Percentiles rank a stretch among this genome's conserved stretches.
phyloP scores from a whole-genome alignment of 2,329 filamentous ascomycete genomes.

The Pseudogymnoascus pannorum region DNA sequence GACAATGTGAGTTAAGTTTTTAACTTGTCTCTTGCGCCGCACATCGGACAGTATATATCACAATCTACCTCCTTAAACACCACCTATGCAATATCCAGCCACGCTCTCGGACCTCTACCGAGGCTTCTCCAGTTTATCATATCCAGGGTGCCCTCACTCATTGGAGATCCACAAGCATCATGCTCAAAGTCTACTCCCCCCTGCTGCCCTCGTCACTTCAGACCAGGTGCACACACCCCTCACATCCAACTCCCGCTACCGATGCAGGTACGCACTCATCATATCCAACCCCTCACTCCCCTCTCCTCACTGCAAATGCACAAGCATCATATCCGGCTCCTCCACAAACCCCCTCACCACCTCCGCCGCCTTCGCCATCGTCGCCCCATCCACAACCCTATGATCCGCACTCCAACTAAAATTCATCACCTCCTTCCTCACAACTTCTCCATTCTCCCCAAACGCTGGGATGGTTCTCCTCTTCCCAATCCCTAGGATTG shows the following conservation, averaged over 20 bases:
- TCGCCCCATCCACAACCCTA: constrained; percentile 87
- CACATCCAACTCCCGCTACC: background rate
- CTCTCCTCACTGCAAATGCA: constrained; percentile 64
- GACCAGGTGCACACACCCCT: background rate
- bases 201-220: background rate
- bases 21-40: background rate
- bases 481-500: constrained; percentile 82
- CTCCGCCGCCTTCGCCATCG: constrained; percentile 84
- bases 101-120: background rate
- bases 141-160: background rate
- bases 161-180: background rate
- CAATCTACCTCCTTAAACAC: background rate
- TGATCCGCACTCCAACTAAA: constrained; percentile 98
- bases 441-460: constrained; percentile 44
- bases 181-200: background rate
- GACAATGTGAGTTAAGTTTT: background rate
- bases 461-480: constrained; percentile 79
- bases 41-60: background rate
- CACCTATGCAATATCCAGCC: background rate
- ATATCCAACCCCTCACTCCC: background rate
- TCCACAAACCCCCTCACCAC: constrained; percentile 72
- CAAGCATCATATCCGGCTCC: constrained; percentile 78
- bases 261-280: background rate
- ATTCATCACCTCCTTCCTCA: constrained; percentile 73
- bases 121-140: background rate